Evolutionary conservation across 1,284 basidiomycete genomes (phyloP), one percentile per base, ranked within the genome.

Genomic region (Anthracocystis setariae): DNA sequence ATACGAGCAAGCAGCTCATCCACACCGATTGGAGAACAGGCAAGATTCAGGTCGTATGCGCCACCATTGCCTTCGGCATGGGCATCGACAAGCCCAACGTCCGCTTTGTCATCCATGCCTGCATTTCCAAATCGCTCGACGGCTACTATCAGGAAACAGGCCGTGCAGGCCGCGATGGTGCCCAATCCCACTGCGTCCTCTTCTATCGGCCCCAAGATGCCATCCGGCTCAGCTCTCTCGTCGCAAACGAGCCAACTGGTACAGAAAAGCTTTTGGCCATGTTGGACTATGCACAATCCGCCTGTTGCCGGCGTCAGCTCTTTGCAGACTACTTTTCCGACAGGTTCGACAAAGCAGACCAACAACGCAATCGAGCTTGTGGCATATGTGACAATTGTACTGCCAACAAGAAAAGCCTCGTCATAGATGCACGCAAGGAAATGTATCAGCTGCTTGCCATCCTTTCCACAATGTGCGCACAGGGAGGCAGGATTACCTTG

Each of bases 61-160:
- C 93, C 0, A 96, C 93, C 0, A 94, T 94, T 60, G 93, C 83
- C 0, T 84, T 83, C 51, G 78, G 92, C 1, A 84, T 94, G 65
- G 93, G 93, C 2, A 93, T 94, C 53, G 92, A 94, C 82, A 63
- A 81, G 55, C 69, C 71, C 13, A 88, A 92, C 76, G 92, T 94
- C 23, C 87, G 93, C n/a, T 94, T 92, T 77, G 92, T 95, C 8
- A 80, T 94, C 1, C 92, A 94, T 82, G 93, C 83, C 88, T 91
- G 48, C 59, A 62, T 76, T 35, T 67, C 74, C 46, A 79, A 76
- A 48, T 72, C 73, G 18, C 77, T 92, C n/a, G 90, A 92, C 73
- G 89, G 89, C 0, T 91, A 88, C 80, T 92, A 92, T 79, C 91
- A 93, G 83, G 92, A 93, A 81, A 90, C 90, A 8, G 92, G 92